Base-by-base conservation (phyloP, 108 stramenopile species). In the Conticribra guillardii region DNA sequence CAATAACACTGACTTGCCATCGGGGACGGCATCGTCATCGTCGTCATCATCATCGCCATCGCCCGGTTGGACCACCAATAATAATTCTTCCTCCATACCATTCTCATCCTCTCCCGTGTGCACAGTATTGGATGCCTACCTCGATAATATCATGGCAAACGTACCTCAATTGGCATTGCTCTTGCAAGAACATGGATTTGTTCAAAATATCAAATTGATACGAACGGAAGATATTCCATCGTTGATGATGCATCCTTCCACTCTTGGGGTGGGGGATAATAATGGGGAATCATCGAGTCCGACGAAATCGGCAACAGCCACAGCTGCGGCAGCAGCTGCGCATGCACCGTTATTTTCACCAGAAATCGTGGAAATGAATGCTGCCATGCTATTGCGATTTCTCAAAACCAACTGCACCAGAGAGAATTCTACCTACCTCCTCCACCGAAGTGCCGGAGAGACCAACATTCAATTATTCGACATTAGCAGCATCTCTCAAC, bases 101-200 rank as follows among this genome's bases (percentile, higher is more conserved):
- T 51, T 34, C 3, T 72, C 76, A 18, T 77, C 71, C 26, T 74
- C 89, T 0, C 87, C 89, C 22, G 52, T 88, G 9, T 88, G 77
- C 28, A 89, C 89, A 0, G 89, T 90, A 4, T 47, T 94, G 32
- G 90, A 94, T 78, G 85, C 87, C 19, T 94, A 94, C 60, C 71
- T 94, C 0, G 93, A 94, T 56, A 91, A 92, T 72, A 71, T 94
- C 33, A 94, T 94, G 83, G 86, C 90, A 18, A 94, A 94, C 71
- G 89, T 94, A 7, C 93, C 93, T 9, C 93, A 94, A 60, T 74
- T 94, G 3, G 93, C 93, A 0, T 79, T 94, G 45, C 85, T 89
- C 53, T 59, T 94, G 29, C 84, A 78, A 45, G 90, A 94, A 52
- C 88, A 90, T 24, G 93, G 93, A 26, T 87, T 87, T 47, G 76